These are phyloP conservation scores for Aspergillus felis DNA, from an alignment of 2,329 filamentous ascomycete species.

Conservation along the genomic window DNA sequence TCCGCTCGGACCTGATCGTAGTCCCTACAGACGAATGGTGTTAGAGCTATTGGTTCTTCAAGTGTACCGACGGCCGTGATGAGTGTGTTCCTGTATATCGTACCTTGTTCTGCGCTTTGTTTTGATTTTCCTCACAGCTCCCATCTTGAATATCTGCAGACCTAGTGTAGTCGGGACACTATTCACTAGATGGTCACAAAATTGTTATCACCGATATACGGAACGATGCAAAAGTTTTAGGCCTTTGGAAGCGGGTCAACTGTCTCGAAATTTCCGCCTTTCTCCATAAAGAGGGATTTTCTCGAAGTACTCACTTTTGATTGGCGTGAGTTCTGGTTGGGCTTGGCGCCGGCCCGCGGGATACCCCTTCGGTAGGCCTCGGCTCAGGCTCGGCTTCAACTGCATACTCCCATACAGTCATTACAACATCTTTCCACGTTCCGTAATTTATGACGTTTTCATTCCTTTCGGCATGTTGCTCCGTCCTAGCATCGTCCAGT, in stretches of 20 bases:
- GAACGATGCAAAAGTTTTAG: conserved; percentile 23
- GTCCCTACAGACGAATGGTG: conserved; percentile 58
- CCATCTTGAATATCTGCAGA: conserved; percentile 52
- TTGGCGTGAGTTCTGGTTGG: conserved; percentile 19
- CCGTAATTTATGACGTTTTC: conserved; percentile 31
- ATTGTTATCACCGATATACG: conserved; percentile 34
- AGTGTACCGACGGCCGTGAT: conserved; percentile 26
- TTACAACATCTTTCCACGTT: conserved; percentile 12
- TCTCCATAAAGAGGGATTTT: conserved; percentile 19
- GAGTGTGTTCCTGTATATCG: conserved; percentile 11
- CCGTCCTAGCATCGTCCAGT: conserved; percentile 19
- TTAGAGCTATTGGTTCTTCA: conserved; percentile 9
- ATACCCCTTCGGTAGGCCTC: conserved; percentile 32
- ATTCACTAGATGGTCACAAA: conserved; percentile 19
- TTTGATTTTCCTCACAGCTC: conserved; percentile 64
- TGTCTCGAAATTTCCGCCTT: conserved; percentile 25
- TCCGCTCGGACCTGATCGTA: conserved; percentile 90
- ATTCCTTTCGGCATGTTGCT: conserved; percentile 22
- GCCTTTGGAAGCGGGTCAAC: conserved; percentile 25
- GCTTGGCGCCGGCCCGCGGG: conserved; percentile 25
- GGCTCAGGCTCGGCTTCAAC: conserved; percentile 29
- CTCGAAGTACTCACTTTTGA: conserved; percentile 24
- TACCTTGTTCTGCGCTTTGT: conserved; percentile 69
- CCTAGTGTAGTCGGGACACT: conserved; percentile 15
- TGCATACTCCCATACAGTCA: conserved; percentile 15